Conservation (phyloP, 225 moss, liverwort and hornwort genomes). For the Anthoceros angustus region DNA sequence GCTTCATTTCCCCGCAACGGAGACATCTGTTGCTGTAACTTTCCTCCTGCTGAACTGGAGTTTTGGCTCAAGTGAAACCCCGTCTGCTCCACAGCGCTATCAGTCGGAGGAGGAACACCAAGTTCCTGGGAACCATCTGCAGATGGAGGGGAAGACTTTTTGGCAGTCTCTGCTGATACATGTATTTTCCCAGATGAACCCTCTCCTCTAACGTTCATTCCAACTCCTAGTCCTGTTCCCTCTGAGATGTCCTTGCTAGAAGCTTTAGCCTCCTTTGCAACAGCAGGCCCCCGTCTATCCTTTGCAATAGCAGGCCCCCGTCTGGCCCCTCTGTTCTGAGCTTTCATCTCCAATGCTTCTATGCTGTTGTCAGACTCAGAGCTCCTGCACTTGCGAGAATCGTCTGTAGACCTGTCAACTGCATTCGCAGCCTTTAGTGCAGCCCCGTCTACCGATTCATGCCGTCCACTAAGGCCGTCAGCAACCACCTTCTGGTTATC, state of each 20-base stretch:
- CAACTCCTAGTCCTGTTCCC: constrained; percentile 9
- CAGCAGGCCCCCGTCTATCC: constrained; percentile 9
- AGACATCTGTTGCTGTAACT: constrained; percentile 23
- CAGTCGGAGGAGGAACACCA: constrained; percentile 12
- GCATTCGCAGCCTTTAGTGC: constrained; percentile 7
- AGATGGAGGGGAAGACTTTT: constrained; percentile 13
- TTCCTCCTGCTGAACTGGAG: constrained; percentile 8
- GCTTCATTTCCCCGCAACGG: neutral
- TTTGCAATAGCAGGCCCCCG: neutral
- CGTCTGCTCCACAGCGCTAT: constrained; percentile 12
- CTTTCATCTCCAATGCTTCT: constrained; percentile 31
- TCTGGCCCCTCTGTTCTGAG: constrained; percentile 21
- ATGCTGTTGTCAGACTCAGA: constrained; percentile 43
- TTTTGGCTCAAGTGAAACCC: constrained; percentile 10
- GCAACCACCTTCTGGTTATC: neutral
- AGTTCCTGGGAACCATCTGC: neutral
- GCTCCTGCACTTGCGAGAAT: constrained; percentile 21
- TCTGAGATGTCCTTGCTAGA: constrained; percentile 9
- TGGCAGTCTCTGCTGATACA: constrained; percentile 7
- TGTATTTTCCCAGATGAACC: constrained; percentile 5
- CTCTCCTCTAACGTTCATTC: constrained; percentile 7
- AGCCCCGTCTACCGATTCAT: too few relatives aligned
- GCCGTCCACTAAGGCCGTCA: too few relatives aligned
- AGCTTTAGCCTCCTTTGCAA: constrained; percentile 9
- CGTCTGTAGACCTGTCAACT: constrained; percentile 32